A percentile compares a stretch with the other conserved stretches of the same genome.
Conservation (phyloP, 2,329 filamentous ascomycete species). For the Phyllosticta capitalensis region DNA sequence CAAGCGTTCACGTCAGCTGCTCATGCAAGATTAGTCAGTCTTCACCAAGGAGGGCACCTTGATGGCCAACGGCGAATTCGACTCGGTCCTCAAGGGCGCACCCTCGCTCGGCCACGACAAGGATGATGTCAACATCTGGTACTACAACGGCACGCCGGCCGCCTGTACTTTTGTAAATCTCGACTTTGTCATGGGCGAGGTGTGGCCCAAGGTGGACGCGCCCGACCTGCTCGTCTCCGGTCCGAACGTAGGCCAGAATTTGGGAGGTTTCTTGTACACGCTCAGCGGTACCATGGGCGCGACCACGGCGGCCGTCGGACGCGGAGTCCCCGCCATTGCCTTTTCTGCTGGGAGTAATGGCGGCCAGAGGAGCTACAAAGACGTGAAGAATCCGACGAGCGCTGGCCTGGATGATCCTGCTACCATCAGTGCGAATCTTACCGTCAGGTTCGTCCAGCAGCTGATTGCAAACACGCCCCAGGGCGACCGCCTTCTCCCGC, state of each 20-base stretch:
- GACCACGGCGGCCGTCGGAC: slow-evolving; percentile 41
- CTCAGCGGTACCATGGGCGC: slow-evolving; percentile 31
- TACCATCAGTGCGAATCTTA: slow-evolving; percentile 35
- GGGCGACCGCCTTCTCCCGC: slow-evolving; percentile 31
- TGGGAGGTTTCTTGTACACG: slow-evolving; percentile 44
- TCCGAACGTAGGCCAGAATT: slow-evolving; percentile 47
- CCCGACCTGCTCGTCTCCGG: slow-evolving; percentile 48
- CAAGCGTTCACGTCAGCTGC: neutral
- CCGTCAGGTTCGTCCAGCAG: slow-evolving; percentile 36
- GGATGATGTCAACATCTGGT: slow-evolving; percentile 46
- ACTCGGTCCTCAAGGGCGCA: slow-evolving; percentile 37
- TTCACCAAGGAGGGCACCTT: slow-evolving; percentile 38
- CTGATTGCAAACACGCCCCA: slow-evolving; percentile 31
- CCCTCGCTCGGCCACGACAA: slow-evolving; percentile 44
- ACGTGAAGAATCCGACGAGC: slow-evolving; percentile 29
- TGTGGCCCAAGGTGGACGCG: slow-evolving; percentile 37
- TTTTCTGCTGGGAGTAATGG: slow-evolving; percentile 35
- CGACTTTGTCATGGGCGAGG: slow-evolving; percentile 44
- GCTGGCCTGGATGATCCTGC: slow-evolving; percentile 31
- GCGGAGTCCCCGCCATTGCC: slow-evolving; percentile 42
- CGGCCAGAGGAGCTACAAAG: slow-evolving; percentile 34
- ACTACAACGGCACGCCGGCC: slow-evolving; percentile 51
- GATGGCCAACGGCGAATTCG: slow-evolving; percentile 34
- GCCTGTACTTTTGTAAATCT: slow-evolving; percentile 48
- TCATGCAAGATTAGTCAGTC: slow-evolving; percentile 15